Conservation (phyloP, 2,329 filamentous ascomycete genomes). For the Phialophora macrospora region DNA sequence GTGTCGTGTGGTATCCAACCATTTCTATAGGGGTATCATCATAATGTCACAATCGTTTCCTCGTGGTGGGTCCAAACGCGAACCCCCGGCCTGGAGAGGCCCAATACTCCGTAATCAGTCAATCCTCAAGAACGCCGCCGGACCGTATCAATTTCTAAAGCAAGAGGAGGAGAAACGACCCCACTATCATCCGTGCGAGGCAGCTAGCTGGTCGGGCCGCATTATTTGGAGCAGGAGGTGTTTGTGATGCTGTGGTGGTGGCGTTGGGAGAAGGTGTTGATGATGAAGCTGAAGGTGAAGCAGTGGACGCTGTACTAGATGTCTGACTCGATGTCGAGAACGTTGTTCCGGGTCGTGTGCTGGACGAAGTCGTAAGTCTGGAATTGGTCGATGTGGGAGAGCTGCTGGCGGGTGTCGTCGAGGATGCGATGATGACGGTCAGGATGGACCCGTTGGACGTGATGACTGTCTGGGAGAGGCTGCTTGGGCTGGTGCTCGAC, state of each 20-base stretch:
- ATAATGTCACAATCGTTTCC: conserved; percentile 5
- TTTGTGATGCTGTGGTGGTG: neutral
- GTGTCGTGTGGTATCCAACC: neutral
- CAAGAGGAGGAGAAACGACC: neutral
- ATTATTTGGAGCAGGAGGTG: neutral
- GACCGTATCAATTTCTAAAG: neutral
- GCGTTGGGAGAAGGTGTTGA: neutral
- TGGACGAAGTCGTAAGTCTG: neutral
- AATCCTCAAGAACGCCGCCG: neutral
- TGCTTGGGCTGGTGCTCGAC: neutral
- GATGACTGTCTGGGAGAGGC: neutral
- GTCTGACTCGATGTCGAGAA: neutral
- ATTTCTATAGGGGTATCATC: conserved; percentile 6
- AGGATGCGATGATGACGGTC: neutral
- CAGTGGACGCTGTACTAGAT: neutral
- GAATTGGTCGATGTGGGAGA: neutral
- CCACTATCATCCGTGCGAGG: neutral
- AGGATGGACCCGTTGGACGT: neutral
- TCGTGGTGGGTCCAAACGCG: neutral
- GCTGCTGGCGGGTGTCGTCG: neutral
- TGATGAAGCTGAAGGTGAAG: neutral
- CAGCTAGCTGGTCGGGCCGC: neutral
- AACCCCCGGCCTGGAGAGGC: neutral
- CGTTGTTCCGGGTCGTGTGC: conserved; percentile 4
- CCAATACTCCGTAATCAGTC: no score